A percentile compares a stretch with the other conserved stretches of the same genome.
Conservation (phyloP, 768 basidiomycete genomes). For the Lenzites betulinus region DNA sequence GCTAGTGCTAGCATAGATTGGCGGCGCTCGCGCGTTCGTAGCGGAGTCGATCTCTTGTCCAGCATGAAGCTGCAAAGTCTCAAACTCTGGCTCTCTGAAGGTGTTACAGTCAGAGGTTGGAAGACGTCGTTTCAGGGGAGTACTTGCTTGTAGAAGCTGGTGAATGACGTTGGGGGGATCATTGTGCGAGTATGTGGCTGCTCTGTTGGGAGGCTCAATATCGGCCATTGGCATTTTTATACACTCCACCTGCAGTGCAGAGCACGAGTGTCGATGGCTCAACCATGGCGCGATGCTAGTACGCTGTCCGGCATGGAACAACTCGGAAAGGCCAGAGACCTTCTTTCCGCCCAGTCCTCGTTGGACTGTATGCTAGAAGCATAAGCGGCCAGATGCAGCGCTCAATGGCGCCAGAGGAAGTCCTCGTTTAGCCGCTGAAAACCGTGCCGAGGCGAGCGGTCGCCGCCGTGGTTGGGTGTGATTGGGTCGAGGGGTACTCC, state of each 20-base stretch:
- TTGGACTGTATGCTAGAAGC: no score
- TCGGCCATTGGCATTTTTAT: neutral
- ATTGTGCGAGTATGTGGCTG: neutral
- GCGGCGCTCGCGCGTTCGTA: slow-evolving; percentile 74
- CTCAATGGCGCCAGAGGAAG: no score
- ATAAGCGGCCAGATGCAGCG: no score
- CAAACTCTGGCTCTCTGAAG: slow-evolving; percentile 61
- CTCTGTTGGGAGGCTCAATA: neutral
- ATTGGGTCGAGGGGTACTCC: no score
- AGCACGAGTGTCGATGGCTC: neutral
- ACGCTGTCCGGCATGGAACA: no score
- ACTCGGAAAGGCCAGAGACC: no score
- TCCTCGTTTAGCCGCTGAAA: no score
- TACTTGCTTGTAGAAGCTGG: slow-evolving; percentile 27
- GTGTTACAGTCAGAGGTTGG: neutral
- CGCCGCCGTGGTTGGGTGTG: no score
- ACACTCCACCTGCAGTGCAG: neutral
- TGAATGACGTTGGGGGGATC: neutral
- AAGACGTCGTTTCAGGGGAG: neutral
- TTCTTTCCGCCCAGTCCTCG: no score
- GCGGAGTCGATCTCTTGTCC: slow-evolving; percentile 65
- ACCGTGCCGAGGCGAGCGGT: no score
- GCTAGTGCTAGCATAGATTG: slow-evolving; percentile 75
- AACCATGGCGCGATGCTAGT: no score
- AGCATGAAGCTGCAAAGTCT: slow-evolving; percentile 79